These are phyloP conservation scores for Lentinula edodes DNA, from an alignment of 768 basidiomycete species.

Conservation along the genomic window DNA sequence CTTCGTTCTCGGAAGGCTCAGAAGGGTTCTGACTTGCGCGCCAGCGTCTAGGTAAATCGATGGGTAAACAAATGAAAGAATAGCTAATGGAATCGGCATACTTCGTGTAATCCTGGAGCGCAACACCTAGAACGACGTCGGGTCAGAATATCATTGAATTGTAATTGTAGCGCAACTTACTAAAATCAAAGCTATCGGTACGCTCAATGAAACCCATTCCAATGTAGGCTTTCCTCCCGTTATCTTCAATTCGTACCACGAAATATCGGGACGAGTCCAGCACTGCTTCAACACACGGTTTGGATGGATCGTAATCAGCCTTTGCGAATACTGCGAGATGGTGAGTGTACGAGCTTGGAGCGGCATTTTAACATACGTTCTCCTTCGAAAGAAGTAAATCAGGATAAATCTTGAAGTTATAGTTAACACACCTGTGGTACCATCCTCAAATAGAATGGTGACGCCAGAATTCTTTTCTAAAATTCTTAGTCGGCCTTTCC, in stretches of 20 bases:
- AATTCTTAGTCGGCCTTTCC: slow-evolving; percentile 89
- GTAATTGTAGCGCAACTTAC: slow-evolving; percentile 41
- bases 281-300: slow-evolving; percentile 90
- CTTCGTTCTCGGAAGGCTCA: slow-evolving; percentile 32
- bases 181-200: slow-evolving; percentile 88
- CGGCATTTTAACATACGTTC: slow-evolving; percentile 48
- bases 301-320: slow-evolving; percentile 71
- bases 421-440: slow-evolving; percentile 54
- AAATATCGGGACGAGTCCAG: slow-evolving; percentile 95
- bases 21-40: slow-evolving; percentile 58
- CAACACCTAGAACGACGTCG: slow-evolving; percentile 51
- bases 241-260: slow-evolving; percentile 86
- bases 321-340: slow-evolving; percentile 71
- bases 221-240: slow-evolving; percentile 84
- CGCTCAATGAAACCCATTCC: slow-evolving; percentile 91
- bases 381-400: slow-evolving; percentile 31
- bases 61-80: slow-evolving; percentile 6
- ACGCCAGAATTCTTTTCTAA: slow-evolving; percentile 70
- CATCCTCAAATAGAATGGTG: slow-evolving; percentile 75
- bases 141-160: slow-evolving; percentile 8
- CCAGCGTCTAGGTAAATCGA: slow-evolving; percentile 40
- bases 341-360: slow-evolving; percentile 12
- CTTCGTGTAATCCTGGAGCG: slow-evolving; percentile 85
- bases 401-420: slow-evolving; percentile 16
- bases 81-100: slow-evolving; percentile 20